Evolutionary conservation across 371 early-diverging fungal genomes (phyloP).

Genomic region (Actinomucor elegans): DNA sequence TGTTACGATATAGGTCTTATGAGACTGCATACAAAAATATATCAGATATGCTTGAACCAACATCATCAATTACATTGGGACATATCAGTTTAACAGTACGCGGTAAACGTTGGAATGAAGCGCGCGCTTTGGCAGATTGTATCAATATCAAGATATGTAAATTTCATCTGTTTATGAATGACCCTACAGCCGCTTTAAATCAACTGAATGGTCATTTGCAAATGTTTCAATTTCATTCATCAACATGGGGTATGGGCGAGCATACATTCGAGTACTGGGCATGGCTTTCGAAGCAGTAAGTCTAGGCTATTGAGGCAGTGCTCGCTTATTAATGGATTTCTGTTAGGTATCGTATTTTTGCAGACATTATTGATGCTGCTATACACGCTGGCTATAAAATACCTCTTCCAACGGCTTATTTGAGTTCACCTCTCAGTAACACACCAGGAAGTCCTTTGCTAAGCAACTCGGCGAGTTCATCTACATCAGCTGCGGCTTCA

Average conservation of each 20-base stretch:
- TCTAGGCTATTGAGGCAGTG: background rate
- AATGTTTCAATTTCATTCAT: constrained; percentile 57
- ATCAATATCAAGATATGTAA: constrained; percentile 80
- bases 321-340: background rate
- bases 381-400: constrained; percentile 67
- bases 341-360: constrained; percentile 67
- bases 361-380: constrained; percentile 73
- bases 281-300: constrained; percentile 79
- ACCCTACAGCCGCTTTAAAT: constrained; percentile 64
- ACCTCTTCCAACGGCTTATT: constrained; percentile 55
- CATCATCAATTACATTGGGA: constrained; percentile 45
- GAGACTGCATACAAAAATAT: constrained; percentile 69
- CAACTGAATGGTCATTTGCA: constrained; percentile 72
- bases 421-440: constrained; percentile 13
- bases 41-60: constrained; percentile 63
- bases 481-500: background rate
- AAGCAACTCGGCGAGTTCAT: too few relatives aligned
- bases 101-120: constrained; percentile 65
- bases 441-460: constrained; percentile 27
- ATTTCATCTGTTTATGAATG: constrained; percentile 66
- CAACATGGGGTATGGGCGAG: constrained; percentile 58
- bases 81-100: constrained; percentile 44
- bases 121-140: constrained; percentile 63
- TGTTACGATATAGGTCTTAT: constrained; percentile 73
- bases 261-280: constrained; percentile 81